Conservation (phyloP, 1,284 basidiomycete species). For the Singerocomus inundabilis region DNA sequence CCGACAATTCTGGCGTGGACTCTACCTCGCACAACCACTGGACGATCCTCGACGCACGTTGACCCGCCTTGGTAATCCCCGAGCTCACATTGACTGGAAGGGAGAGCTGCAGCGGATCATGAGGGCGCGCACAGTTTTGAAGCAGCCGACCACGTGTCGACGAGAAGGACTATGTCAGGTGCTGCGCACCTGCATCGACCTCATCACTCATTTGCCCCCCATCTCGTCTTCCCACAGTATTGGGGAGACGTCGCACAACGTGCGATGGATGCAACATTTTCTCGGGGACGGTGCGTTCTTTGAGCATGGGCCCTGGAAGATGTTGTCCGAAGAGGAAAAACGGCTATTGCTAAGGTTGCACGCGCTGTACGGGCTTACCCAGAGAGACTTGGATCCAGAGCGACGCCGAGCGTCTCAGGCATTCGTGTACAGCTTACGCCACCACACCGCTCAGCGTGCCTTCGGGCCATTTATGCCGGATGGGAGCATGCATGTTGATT, state of each 20-base stretch:
- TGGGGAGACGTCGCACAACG: constrained; percentile 43
- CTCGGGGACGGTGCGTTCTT: constrained; percentile 46
- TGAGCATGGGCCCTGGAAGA: constrained; percentile 34
- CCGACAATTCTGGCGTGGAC: constrained; percentile 55
- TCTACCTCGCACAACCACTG: constrained; percentile 57
- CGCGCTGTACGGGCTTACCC: constrained; percentile 53
- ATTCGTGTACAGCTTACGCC: constrained; percentile 57
- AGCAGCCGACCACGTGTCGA: constrained; percentile 33
- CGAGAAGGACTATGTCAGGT: constrained; percentile 42
- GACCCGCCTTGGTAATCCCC: constrained; percentile 40
- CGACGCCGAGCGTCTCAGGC: constrained; percentile 45
- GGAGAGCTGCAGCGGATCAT: constrained; percentile 49
- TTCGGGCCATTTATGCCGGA: constrained; percentile 58
- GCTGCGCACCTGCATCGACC: constrained; percentile 48
- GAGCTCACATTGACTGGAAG: constrained; percentile 51
- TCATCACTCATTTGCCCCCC: constrained; percentile 44
- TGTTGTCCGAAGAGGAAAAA: constrained; percentile 36
- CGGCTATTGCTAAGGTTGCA: constrained; percentile 53
- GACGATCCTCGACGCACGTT: constrained; percentile 57
- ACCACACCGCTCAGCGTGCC: constrained; percentile 48
- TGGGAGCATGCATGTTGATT: constrained; percentile 49
- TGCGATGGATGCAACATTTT: constrained; percentile 49
- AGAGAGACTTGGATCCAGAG: constrained; percentile 35
- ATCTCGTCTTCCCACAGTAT: constrained; percentile 30
- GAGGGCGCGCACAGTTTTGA: constrained; percentile 46